Conservation (phyloP, 1,139 yeast genomes). For the Yamadazyma mexicana region DNA sequence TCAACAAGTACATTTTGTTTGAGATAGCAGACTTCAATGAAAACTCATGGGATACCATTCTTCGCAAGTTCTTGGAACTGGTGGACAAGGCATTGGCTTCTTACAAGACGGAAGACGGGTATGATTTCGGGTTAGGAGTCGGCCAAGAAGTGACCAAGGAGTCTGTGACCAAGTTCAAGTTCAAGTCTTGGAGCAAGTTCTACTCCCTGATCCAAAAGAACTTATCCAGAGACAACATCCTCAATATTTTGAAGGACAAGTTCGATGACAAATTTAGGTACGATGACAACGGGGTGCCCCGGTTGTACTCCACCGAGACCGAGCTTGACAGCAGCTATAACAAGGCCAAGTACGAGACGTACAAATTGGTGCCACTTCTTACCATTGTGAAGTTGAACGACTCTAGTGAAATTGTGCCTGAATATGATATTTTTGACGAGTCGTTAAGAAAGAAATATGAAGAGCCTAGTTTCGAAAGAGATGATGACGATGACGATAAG, state of each 20-base stretch:
- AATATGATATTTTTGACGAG: slow-evolving; percentile 41
- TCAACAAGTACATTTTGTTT: slow-evolving; percentile 41
- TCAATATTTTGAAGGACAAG: slow-evolving; percentile 58
- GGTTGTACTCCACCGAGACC: slow-evolving; percentile 70
- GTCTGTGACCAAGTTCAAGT: slow-evolving; percentile 45
- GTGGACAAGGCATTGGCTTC: slow-evolving; percentile 23
- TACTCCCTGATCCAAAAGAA: slow-evolving; percentile 59
- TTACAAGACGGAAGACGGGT: slow-evolving; percentile 23
- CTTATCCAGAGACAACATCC: slow-evolving; percentile 57
- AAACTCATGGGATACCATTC: slow-evolving; percentile 63
- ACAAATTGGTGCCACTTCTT: slow-evolving; percentile 58
- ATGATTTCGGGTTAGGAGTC: slow-evolving; percentile 69
- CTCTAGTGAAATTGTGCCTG: slow-evolving; percentile 60
- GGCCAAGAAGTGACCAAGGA: slow-evolving; percentile 38
- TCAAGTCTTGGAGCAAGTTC: slow-evolving; percentile 65
- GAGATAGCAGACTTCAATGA: slow-evolving; percentile 45
- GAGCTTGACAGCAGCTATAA: slow-evolving; percentile 72
- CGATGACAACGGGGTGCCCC: slow-evolving; percentile 80
- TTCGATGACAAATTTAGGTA: slow-evolving; percentile 85
- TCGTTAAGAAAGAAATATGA: slow-evolving; percentile 23
- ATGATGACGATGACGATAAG: slow-evolving; percentile 40
- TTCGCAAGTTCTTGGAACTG: slow-evolving; percentile 46
- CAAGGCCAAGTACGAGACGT: slow-evolving; percentile 57
- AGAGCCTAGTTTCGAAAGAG: slow-evolving; percentile 20
- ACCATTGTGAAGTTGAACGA: slow-evolving; percentile 55